Evolutionary conservation across 2,329 filamentous ascomycete genomes (phyloP).

Genomic region (Alternaria alternata): DNA sequence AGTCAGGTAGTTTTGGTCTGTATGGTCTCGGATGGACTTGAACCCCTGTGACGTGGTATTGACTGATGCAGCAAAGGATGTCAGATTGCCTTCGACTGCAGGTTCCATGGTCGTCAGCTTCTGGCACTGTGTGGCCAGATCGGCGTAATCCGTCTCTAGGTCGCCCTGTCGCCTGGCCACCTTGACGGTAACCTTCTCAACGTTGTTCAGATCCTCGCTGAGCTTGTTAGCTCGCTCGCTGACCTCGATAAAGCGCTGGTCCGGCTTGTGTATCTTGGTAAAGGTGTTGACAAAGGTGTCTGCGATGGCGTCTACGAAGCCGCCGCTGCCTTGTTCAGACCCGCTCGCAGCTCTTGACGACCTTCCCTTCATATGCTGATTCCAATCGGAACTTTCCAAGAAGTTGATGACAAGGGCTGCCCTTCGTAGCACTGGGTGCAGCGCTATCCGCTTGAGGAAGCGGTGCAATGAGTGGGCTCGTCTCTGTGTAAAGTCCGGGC

Average conservation of each 20-base stretch:
- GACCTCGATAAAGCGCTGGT: slow-evolving; percentile 93
- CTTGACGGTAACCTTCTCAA: slow-evolving; percentile 94
- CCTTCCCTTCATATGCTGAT: slow-evolving; percentile 88
- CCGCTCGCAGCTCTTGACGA: slow-evolving; percentile 67
- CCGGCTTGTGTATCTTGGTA: slow-evolving; percentile 93
- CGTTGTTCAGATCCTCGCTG: slow-evolving; percentile 85
- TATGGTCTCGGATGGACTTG: slow-evolving; percentile 83
- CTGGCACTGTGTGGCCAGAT: slow-evolving; percentile 93
- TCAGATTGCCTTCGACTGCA: slow-evolving; percentile 80
- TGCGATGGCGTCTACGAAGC: slow-evolving; percentile 93
- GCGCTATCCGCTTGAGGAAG: slow-evolving; percentile 83
- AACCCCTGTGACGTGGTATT: slow-evolving; percentile 83
- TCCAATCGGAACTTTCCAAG: slow-evolving; percentile 94
- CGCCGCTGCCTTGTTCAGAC: slow-evolving; percentile 58
- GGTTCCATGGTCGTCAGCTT: slow-evolving; percentile 90
- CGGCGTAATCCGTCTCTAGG: slow-evolving; percentile 84
- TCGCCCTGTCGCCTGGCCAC: slow-evolving; percentile 89
- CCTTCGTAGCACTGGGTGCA: slow-evolving; percentile 88
- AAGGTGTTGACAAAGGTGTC: slow-evolving; percentile 98
- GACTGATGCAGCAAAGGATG: slow-evolving; percentile 85
- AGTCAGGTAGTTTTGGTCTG: slow-evolving; percentile 94
- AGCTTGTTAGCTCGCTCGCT: slow-evolving; percentile 92
- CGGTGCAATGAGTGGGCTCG: slow-evolving; percentile 90
- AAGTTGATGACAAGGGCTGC: slow-evolving; percentile 86
- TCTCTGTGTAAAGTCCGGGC: slow-evolving; percentile 86